A percentile compares a stretch with the other conserved stretches of the same genome.
Conservation (phyloP, 768 basidiomycete species). For the Pleurotus platypus region DNA sequence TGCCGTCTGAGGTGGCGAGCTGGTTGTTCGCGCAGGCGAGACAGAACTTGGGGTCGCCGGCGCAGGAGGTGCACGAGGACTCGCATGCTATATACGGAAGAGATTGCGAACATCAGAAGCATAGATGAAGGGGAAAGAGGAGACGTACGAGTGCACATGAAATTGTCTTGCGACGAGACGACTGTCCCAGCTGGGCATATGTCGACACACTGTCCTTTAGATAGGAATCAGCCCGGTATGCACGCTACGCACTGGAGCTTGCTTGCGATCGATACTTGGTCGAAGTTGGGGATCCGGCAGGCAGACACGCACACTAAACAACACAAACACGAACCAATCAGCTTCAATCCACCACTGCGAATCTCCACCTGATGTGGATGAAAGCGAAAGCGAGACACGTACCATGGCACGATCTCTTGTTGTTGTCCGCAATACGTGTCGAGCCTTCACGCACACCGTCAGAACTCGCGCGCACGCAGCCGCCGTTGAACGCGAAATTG, state of each 20-base stretch:
- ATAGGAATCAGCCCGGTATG: slow-evolving; percentile 73
- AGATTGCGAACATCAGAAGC: too few species aligned
- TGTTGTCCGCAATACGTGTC: slow-evolving; percentile 69
- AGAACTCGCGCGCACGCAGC: slow-evolving; percentile 17
- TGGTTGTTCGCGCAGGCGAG: too few species aligned
- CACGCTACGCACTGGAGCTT: slow-evolving; percentile 76
- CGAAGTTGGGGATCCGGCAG: slow-evolving; percentile 75
- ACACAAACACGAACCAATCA: neutral
- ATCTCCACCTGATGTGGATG: neutral
- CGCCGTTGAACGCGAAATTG: slow-evolving; percentile 38
- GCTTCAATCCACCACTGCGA: slow-evolving; percentile 1
- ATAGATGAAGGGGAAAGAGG: too few species aligned
- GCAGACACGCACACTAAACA: slow-evolving; percentile 60
- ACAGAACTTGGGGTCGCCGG: too few species aligned
- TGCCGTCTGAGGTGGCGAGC: too few species aligned
- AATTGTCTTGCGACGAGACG: slow-evolving; percentile 62
- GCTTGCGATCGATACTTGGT: slow-evolving; percentile 54
- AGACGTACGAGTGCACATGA: slow-evolving; percentile 56
- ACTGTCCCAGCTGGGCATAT: slow-evolving; percentile 75
- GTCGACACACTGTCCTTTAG: slow-evolving; percentile 62
- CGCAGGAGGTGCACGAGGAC: too few species aligned
- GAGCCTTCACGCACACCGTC: slow-evolving; percentile 71
- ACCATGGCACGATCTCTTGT: slow-evolving; percentile 82
- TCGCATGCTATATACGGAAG: too few species aligned
- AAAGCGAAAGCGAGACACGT: slow-evolving; percentile 22